phyloP scores from a whole-genome alignment of 2,329 filamentous ascomycete genomes.

The Thielaviopsis euricoi region DNA sequence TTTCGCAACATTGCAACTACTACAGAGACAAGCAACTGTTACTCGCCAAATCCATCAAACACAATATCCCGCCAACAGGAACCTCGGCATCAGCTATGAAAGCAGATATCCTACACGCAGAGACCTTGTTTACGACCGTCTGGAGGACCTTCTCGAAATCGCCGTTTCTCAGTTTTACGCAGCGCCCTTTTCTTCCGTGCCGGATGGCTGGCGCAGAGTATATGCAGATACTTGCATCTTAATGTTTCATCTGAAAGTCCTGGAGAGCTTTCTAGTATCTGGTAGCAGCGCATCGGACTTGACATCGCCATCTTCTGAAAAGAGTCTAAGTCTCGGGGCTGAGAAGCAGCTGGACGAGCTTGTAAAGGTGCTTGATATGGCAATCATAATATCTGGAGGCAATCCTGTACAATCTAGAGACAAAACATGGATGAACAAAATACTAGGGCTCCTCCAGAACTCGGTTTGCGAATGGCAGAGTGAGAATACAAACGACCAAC shows the following conservation, averaged over 20 bases:
- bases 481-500: neutral
- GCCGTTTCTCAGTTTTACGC: conserved; percentile 9
- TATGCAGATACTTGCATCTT: conserved; percentile 57
- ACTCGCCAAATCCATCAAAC: neutral
- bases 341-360: conserved; percentile 30
- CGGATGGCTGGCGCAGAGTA: conserved; percentile 49
- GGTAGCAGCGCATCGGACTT: neutral
- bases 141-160: conserved; percentile 8
- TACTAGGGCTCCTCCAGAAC: conserved; percentile 10
- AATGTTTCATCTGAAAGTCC: conserved; percentile 30
- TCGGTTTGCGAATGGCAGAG: neutral
- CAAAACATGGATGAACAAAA: conserved; percentile 9
- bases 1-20: conserved; percentile 5
- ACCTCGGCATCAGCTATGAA: neutral
- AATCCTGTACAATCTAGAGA: conserved; percentile 14
- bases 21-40: conserved; percentile 7
- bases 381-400: conserved; percentile 41
- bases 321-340: conserved; percentile 2
- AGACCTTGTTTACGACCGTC: conserved; percentile 1
- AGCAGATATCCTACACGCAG: neutral
- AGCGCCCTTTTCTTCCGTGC: conserved; percentile 23
- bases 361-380: conserved; percentile 55
- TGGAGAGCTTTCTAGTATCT: neutral
- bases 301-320: too few species aligned
- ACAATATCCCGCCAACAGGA: neutral